Conservation (phyloP, 2,329 filamentous ascomycete species). For the Parascedosporium putredinis region DNA sequence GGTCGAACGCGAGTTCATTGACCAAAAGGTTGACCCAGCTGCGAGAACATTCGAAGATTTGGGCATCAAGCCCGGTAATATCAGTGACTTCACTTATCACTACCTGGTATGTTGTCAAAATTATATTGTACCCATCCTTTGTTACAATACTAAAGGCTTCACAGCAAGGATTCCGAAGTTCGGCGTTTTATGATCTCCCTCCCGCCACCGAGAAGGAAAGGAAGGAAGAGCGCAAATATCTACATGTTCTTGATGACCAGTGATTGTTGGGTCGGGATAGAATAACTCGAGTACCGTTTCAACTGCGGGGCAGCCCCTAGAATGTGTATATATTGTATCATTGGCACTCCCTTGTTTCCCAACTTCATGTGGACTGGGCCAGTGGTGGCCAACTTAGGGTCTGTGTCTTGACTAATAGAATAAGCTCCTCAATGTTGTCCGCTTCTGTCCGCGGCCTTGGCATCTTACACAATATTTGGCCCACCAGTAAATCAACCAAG, state of each 20-base stretch:
- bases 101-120: conserved; percentile 81
- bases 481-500: no score
- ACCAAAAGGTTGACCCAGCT: conserved; percentile 79
- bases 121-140: no score
- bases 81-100: conserved; percentile 80
- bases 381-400: not conserved
- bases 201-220: conserved; percentile 92
- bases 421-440: no score
- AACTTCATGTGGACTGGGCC: not conserved
- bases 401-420: conserved; percentile 4
- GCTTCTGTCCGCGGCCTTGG: not conserved
- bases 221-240: conserved; percentile 89
- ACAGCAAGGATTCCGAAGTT: conserved; percentile 82
- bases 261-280: conserved; percentile 27
- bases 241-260: conserved; percentile 86
- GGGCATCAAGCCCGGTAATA: conserved; percentile 77
- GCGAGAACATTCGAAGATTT: conserved; percentile 96
- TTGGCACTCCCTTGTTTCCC: not conserved
- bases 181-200: conserved; percentile 83
- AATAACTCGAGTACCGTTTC: not conserved
- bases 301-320: not conserved
- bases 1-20: conserved; percentile 83
- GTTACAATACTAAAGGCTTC: conserved; percentile 22
- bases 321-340: conserved; percentile 3
- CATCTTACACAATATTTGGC: no score